Evolutionary conservation across 2,329 filamentous ascomycete species (phyloP).

Genomic region (Xylaria sp.): DNA sequence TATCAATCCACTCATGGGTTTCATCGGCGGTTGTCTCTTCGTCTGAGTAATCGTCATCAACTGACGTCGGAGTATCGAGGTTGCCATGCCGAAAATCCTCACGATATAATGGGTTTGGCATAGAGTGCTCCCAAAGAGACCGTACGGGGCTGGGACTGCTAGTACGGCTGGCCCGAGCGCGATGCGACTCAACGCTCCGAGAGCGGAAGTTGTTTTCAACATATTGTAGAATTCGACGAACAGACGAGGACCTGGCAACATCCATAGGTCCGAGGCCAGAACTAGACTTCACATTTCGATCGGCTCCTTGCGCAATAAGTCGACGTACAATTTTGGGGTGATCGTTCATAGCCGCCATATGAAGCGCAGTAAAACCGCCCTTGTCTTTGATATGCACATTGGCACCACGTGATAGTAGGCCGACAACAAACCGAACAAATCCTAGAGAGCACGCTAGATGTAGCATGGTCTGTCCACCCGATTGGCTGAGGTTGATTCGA

Average conservation of each 20-base stretch:
- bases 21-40: conserved; percentile 49
- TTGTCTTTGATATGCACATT: conserved; percentile 76
- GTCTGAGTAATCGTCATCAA: conserved; percentile 42
- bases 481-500: conserved; percentile 66
- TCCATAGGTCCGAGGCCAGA: conserved; percentile 75
- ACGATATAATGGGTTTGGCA: conserved; percentile 37
- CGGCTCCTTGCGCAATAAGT: conserved; percentile 74
- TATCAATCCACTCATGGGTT: conserved; percentile 47
- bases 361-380: conserved; percentile 81
- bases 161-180: conserved; percentile 60
- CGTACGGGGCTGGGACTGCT: conserved; percentile 71
- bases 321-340: conserved; percentile 77
- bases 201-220: conserved; percentile 68
- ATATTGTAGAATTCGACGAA: conserved; percentile 67
- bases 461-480: conserved; percentile 79
- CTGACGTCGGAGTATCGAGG: conserved; percentile 47
- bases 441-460: conserved; percentile 79
- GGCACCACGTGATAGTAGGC: conserved; percentile 77
- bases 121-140: conserved; percentile 68
- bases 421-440: conserved; percentile 76
- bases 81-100: conserved; percentile 51
- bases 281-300: conserved; percentile 71
- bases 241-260: conserved; percentile 68
- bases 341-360: conserved; percentile 78
- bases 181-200: conserved; percentile 66